phyloP scores from a whole-genome alignment of 1,284 basidiomycete species.

The Cutaneotrichosporon daszewskae region DNA sequence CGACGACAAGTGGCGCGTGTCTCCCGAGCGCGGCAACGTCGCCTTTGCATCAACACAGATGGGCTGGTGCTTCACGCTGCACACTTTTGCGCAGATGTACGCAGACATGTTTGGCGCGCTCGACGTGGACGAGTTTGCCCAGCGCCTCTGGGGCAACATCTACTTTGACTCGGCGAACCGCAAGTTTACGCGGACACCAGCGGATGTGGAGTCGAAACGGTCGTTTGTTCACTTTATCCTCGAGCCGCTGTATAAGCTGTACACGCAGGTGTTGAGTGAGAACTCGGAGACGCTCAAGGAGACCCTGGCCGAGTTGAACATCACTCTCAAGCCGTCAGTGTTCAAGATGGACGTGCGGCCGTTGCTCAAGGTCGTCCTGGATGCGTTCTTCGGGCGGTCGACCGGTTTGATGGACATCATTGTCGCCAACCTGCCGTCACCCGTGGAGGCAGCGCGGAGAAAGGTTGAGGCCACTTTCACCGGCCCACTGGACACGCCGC shows the following conservation, averaged over 20 bases:
- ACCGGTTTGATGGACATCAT: slow-evolving; percentile 90
- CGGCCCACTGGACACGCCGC: slow-evolving; percentile 72
- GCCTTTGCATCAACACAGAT: slow-evolving; percentile 95
- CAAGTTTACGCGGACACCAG: slow-evolving; percentile 81
- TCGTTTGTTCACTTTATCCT: slow-evolving; percentile 96
- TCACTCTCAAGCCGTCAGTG: slow-evolving; percentile 83
- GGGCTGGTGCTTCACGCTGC: slow-evolving; percentile 94
- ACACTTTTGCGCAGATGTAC: slow-evolving; percentile 94
- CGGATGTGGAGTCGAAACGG: slow-evolving; percentile 73
- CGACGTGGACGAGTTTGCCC: slow-evolving; percentile 58
- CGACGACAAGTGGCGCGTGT: slow-evolving; percentile 77
- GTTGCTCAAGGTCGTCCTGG: slow-evolving; percentile 83
- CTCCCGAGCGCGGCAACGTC: slow-evolving; percentile 93
- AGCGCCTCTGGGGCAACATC: slow-evolving; percentile 96
- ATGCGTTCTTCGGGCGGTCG: slow-evolving; percentile 90
- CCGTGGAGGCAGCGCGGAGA: slow-evolving; percentile 59
- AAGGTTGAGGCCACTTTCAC: slow-evolving; percentile 83
- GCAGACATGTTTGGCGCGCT: slow-evolving; percentile 66
- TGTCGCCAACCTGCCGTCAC: slow-evolving; percentile 80
- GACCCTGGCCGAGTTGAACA: slow-evolving; percentile 74
- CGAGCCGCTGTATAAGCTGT: slow-evolving; percentile 95
- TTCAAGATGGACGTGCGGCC: slow-evolving; percentile 98
- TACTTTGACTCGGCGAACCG: slow-evolving; percentile 77
- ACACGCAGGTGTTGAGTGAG: slow-evolving; percentile 85
- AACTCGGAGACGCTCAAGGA: slow-evolving; percentile 75